A percentile compares a stretch with the other conserved stretches of the same genome.
These are phyloP conservation scores for Beta vulgaris DNA, from an alignment of 148 eudicot genomes.

Conservation along the genomic window DNA sequence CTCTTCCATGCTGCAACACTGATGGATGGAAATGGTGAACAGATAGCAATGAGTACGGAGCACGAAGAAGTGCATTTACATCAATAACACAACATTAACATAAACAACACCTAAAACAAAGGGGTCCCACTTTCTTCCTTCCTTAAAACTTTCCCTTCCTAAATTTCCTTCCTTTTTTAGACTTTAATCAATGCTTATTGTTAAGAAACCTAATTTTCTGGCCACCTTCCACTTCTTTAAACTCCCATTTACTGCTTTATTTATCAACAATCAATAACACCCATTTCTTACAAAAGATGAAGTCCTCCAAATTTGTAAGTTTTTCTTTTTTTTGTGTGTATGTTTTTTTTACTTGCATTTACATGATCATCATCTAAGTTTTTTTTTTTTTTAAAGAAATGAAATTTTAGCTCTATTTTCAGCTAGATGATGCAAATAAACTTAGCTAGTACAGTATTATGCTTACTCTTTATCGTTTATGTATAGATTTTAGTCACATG, in stretches of 20 bases:
- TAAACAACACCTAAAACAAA: too few species aligned
- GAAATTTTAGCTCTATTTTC: background rate
- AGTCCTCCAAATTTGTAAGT: constrained; percentile 36
- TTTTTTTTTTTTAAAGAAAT: background rate
- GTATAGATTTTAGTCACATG: background rate
- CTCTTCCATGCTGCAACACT: too few species aligned
- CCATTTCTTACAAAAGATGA: constrained; percentile 12
- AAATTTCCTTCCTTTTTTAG: background rate
- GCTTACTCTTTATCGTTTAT: background rate
- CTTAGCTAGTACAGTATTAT: background rate
- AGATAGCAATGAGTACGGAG: background rate
- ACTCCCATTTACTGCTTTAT: background rate
- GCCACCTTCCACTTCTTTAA: constrained; percentile 14
- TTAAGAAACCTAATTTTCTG: constrained; percentile 30
- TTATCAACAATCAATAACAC: background rate
- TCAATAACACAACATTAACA: background rate
- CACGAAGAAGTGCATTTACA: background rate
- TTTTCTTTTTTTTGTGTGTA: background rate
- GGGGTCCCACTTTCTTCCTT: background rate
- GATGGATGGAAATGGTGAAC: background rate
- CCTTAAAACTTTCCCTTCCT: background rate
- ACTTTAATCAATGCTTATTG: constrained; percentile 12
- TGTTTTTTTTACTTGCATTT: background rate
- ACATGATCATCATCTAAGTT: background rate
- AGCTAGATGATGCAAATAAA: background rate